Evolutionary conservation across 2,329 filamentous ascomycete species (phyloP).

Genomic region (Ceratocystis destructans): DNA sequence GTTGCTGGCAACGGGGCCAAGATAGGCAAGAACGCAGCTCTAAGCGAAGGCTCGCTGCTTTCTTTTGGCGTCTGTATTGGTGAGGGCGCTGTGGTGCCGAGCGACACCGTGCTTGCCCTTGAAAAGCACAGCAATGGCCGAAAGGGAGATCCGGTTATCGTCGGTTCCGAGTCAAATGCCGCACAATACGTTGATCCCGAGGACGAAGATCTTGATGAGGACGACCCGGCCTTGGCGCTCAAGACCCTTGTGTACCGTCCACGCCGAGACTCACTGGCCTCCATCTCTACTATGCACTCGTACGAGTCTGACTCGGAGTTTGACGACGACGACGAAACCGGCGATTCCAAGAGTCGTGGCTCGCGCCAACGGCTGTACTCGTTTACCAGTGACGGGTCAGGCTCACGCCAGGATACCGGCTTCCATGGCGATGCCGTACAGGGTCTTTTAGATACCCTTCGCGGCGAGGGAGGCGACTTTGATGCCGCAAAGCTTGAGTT

Average conservation of each 20-base stretch:
- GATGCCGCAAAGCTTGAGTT: constrained; percentile 77
- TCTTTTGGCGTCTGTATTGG: constrained; percentile 64
- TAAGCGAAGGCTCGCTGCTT: constrained; percentile 62
- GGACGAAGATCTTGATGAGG: constrained; percentile 37
- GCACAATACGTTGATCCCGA: constrained; percentile 35
- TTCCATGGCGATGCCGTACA: constrained; percentile 82
- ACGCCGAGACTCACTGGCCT: constrained; percentile 38
- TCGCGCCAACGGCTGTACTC: constrained; percentile 55
- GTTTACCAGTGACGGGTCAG: constrained; percentile 59
- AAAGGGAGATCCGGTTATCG: constrained; percentile 31
- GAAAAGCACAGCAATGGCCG: constrained; percentile 19
- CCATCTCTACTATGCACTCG: constrained; percentile 38
- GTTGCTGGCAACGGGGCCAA: constrained; percentile 54
- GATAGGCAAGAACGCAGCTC: constrained; percentile 55
- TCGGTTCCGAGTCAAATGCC: constrained; percentile 39
- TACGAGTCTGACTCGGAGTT: constrained; percentile 48
- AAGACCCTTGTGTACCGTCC: constrained; percentile 42
- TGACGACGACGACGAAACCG: constrained; percentile 36
- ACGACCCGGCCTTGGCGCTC: constrained; percentile 39
- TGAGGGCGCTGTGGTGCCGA: constrained; percentile 39
- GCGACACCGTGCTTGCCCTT: constrained; percentile 26
- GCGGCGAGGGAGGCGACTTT: constrained; percentile 62
- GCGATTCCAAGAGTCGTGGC: constrained; percentile 39
- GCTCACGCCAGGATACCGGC: constrained; percentile 39
- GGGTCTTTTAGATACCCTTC: constrained; percentile 75